Base-by-base conservation (phyloP, 768 basidiomycete species). In the Naematelia encephala region DNA sequence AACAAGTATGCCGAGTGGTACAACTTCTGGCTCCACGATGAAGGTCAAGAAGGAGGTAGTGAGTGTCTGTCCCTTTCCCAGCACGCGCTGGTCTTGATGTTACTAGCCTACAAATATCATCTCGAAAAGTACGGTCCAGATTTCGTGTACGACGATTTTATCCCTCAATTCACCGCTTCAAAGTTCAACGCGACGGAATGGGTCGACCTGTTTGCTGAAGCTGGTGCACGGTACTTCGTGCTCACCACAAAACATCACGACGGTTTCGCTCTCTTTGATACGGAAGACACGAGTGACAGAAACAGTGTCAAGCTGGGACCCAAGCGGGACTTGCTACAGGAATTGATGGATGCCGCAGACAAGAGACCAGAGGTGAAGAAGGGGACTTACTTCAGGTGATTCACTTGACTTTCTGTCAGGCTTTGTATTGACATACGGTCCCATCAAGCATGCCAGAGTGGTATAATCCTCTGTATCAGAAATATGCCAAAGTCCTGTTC, bases 191-290 rank as follows among this genome's bases (percentile, higher is more conserved):
- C 54, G 10, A 16, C 19, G 11, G 54, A 19, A 23, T 56, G 54
- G 54, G 22, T 56, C 45, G 54, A 56, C 10, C 43, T 56, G 8
- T 56, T 56, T 11, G 53, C 19, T 13, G 26, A 30, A 39, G 54
- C 54, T 11, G 54, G 54, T 5, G 54, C 54, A 23, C 16, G 44
- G 54, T 56, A 56, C 54, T 56, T 56, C 13, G 54, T 56, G 10
- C 44, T 56, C 42, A 56, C 54, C 14, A 56, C 54, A 5, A 56
- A 56, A 28, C 54, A 56, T 43, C 54, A 56, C 45, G 54, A 56
- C 29, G 54, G 54, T 2, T 56, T 45, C n/a, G 54, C 54, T 25
- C 42, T 46, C 10, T 56, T 56, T 43, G 54, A 56, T 26, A 56
- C 54, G 16, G 27, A 29, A 14, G n/a, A 22, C 11, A 56, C 43